Conservation (phyloP, 805 yeast species). For the Starmerella etchellsii region DNA sequence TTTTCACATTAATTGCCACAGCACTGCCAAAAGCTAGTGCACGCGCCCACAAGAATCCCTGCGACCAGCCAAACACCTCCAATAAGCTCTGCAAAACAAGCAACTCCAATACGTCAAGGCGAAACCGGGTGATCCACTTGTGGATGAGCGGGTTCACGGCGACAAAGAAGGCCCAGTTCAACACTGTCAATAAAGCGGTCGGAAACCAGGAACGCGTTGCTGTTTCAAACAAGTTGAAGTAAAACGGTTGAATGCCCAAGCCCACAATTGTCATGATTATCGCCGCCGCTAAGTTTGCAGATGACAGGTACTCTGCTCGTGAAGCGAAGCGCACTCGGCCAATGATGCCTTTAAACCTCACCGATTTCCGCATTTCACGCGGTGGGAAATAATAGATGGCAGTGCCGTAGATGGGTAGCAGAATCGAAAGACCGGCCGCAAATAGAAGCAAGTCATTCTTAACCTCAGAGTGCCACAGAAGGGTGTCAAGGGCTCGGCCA, state of each 20-base stretch:
- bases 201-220: no score
- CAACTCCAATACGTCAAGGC: neutral
- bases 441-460: constrained; percentile 11
- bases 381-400: constrained; percentile 1
- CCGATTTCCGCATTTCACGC: constrained; percentile 1
- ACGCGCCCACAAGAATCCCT: neutral
- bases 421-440: constrained; percentile 4
- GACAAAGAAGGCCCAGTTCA: neutral
- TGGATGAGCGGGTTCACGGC: neutral
- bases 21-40: neutral
- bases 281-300: no score
- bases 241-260: no score
- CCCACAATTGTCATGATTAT: no score
- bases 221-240: no score
- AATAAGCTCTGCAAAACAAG: neutral
- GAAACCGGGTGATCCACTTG: neutral
- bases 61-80: neutral
- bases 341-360: neutral
- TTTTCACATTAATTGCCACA: neutral
- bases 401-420: constrained; percentile 8
- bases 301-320: no score
- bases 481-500: constrained; percentile 12
- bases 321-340: no score
- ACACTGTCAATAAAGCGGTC: neutral
- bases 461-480: neutral